A percentile compares a stretch with the other conserved stretches of the same genome.
Evolutionary conservation across 768 basidiomycete species (phyloP).

Genomic region (Coprinopsis marcescibilis): DNA sequence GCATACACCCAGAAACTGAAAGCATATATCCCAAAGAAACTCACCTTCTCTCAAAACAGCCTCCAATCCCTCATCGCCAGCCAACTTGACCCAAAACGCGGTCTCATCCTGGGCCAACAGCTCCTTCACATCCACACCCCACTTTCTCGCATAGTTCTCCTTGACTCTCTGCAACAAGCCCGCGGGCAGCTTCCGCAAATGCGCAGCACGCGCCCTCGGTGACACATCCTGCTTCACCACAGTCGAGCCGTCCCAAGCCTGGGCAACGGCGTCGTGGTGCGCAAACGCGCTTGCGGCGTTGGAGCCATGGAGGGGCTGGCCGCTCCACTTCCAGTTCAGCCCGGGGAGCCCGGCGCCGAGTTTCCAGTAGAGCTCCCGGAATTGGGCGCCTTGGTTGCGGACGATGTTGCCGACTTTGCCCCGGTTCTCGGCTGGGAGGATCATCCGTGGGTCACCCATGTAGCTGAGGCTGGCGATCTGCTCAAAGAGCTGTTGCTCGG

Average conservation of each 20-base stretch:
- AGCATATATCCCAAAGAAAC: slow-evolving; percentile 13
- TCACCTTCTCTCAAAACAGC: slow-evolving; percentile 49
- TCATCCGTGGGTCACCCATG: slow-evolving; percentile 88
- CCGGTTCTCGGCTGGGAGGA: slow-evolving; percentile 90
- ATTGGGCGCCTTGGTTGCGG: slow-evolving; percentile 71
- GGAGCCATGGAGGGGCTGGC: too few species aligned
- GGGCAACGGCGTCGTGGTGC: too few species aligned
- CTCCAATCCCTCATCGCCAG: slow-evolving; percentile 54
- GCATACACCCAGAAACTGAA: neutral
- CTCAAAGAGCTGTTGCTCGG: slow-evolving; percentile 77
- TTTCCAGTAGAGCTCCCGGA: slow-evolving; percentile 81
- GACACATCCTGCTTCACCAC: slow-evolving; percentile 71
- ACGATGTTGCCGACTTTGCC: slow-evolving; percentile 95
- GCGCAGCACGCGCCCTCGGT: slow-evolving; percentile 61
- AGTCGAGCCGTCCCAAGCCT: too few species aligned
- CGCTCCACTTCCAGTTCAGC: slow-evolving; percentile 64
- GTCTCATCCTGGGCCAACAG: slow-evolving; percentile 64
- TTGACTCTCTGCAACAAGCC: slow-evolving; percentile 55
- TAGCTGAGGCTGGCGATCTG: slow-evolving; percentile 86
- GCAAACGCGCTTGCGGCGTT: too few species aligned
- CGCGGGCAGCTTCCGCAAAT: slow-evolving; percentile 74
- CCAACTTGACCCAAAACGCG: slow-evolving; percentile 70
- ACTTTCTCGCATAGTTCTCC: slow-evolving; percentile 38
- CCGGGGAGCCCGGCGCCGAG: slow-evolving; percentile 75
- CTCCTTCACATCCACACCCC: slow-evolving; percentile 18